Base-by-base conservation (phyloP, 2,329 filamentous ascomycete genomes). In the Dryadomyces sulphureus region DNA sequence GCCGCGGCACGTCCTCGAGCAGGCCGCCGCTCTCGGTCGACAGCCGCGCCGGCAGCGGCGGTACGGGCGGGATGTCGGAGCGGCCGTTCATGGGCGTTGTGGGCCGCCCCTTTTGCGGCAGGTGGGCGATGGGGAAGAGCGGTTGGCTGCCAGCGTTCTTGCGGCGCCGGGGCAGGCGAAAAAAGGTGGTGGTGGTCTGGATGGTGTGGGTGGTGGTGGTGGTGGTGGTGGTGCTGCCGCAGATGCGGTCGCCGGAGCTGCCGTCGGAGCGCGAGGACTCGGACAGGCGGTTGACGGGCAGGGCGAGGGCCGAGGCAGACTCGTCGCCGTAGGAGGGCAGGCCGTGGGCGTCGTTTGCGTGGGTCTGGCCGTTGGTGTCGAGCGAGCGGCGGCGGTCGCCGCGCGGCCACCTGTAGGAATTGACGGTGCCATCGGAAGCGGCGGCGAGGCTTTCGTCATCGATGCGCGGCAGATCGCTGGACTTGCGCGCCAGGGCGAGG, bases 191-290 rank as follows among this genome's bases (percentile, higher is more conserved):
- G 32, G 75, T 79, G 6, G 76, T 74, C 24, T 75, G 70, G 14
- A 73, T 65, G 9, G 73, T 77, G 51, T 84, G 77, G 11, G 78
- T 81, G 7, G 77, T 79, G 39, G 70, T 79, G 11, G 78, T 81
- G 7, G 77, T 79, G 39, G 70, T 79, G 45, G 70, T 75, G 41
- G 66, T 73, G 52, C 66, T 73, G 42, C 70, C 72, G 61, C 75
- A 75, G 43, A 76, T 65, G 36, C 69, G 68, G 55, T 89, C 81
- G 38, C 72, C 77, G 16, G 81, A 84, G 63, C 85, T 94, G 39
- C 77, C 84, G 60, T 95, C 89, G 24, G 90, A 95, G 53, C 84
- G 77, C 2, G 88, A 94, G 2, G 90, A 95, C 57, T 95, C 90
- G 5, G 85, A 92, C 24, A 83, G 65, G 36, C 85, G 71, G 51